phyloP scores from a whole-genome alignment of 2,329 filamentous ascomycete species.

The Nothophoma quercina region DNA sequence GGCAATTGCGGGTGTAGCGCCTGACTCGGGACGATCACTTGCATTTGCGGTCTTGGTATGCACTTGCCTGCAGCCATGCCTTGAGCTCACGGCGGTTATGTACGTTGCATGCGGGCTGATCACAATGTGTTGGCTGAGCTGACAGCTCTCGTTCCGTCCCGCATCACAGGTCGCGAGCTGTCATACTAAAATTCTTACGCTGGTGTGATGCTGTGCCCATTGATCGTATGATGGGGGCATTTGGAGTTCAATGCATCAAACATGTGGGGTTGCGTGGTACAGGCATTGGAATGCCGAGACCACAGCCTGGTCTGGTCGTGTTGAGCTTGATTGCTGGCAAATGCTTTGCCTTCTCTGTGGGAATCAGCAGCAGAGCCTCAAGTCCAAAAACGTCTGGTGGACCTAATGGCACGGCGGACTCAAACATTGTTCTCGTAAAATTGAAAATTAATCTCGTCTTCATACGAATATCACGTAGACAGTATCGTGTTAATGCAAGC shows the following conservation, averaged over 20 bases:
- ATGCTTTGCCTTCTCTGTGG: background rate
- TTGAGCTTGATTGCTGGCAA: conserved; percentile 1
- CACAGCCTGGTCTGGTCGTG: background rate
- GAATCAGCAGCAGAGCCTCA: background rate
- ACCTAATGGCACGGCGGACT: background rate
- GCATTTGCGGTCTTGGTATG: conserved; percentile 23
- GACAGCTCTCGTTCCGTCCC: conserved; percentile 4
- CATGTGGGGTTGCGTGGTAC: conserved; percentile 1
- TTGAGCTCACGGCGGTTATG: conserved; percentile 31
- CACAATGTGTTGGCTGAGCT: conserved; percentile 33
- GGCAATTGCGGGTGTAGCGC: conserved; percentile 10
- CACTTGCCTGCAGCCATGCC: conserved; percentile 28
- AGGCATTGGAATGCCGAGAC: background rate
- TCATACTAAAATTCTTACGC: background rate
- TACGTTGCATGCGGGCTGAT: conserved; percentile 32
- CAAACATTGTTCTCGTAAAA: no score
- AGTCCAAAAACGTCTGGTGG: background rate
- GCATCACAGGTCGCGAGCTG: background rate
- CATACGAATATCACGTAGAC: background rate
- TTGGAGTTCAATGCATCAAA: background rate
- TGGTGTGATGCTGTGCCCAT: background rate
- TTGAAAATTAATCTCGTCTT: no score
- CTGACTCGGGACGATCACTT: conserved; percentile 23
- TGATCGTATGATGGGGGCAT: conserved; percentile 2
- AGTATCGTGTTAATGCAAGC: conserved; percentile 1